Evolutionary conservation across 1,139 yeast genomes (phyloP), one percentile per base, ranked within the genome.

Genomic region (Geotrichum australiense): DNA sequence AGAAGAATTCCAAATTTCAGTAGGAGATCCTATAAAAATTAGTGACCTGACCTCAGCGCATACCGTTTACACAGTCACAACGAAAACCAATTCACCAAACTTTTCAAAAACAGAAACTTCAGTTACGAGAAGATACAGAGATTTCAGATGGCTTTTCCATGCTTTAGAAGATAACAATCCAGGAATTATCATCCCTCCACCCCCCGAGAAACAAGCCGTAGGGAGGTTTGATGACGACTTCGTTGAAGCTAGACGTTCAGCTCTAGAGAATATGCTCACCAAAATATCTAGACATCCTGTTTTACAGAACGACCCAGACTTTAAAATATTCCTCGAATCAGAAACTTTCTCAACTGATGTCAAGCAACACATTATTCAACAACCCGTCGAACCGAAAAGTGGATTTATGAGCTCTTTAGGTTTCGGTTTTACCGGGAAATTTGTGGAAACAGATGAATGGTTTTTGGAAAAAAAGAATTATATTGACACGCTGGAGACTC

Each of bases 121-220:
- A 5, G 94, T 85, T 0, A 71, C 83, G 4, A 70, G 96, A 55
- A 71, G 96, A 50, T 86, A 86, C 60, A 74, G 78, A 47, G 96
- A 86, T 58, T 86, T 86, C 62, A 68, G 81, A 50, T 68, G 97
- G 97, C 70, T 91, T 21, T 89, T 86, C 61, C 86, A 86, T 53
- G 96, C 91, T 53, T 68, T 91, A 25, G 86, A 84, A 56, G 75
- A 76, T 50, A 85, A 81, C 53, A 87, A 91, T 57, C 94, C 95
- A 23, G 98, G 98, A 1, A 70, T 74, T 45, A 81, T 93, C 31
- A 80, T 93, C 21, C 98, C 98, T 0, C 96, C 98, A 0, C 97
- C 98, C 8, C 98, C 99, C 1, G 85, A 86, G 28, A 93, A 93
- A 57, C 97, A 91, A 61, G 84, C 86, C 0, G 81, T 89, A 46